A percentile compares a stretch with the other conserved stretches of the same genome.
phyloP scores from a whole-genome alignment of 495 filamentous ascomycete genomes.

The Annulohypoxylon maeteangense region DNA sequence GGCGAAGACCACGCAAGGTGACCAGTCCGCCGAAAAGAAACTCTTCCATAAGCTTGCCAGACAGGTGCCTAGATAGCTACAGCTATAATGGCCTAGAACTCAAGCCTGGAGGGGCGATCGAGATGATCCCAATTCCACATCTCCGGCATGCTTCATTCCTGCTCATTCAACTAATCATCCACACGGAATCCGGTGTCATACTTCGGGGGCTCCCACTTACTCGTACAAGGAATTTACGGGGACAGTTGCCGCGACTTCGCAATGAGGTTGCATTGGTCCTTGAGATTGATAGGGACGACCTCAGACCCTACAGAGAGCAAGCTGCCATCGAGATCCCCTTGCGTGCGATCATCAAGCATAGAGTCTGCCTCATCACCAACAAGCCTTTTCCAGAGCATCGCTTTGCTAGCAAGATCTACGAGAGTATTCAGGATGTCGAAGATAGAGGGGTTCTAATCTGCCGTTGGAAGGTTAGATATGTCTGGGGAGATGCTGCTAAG shows the following conservation, averaged over 20 bases:
- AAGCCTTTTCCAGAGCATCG: slow-evolving; percentile 54
- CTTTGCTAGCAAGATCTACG: slow-evolving; percentile 41
- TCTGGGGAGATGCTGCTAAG: slow-evolving; percentile 37
- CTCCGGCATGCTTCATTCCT: slow-evolving; percentile 52
- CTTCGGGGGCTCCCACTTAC: slow-evolving; percentile 57
- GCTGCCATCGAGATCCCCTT: slow-evolving; percentile 57
- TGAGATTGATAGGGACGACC: slow-evolving; percentile 57
- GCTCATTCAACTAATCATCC: slow-evolving; percentile 53
- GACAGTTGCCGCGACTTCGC: slow-evolving; percentile 52
- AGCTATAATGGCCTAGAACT: slow-evolving; percentile 37
- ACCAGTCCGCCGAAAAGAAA: slow-evolving; percentile 24
- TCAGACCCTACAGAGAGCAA: slow-evolving; percentile 52
- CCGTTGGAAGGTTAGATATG: slow-evolving; percentile 46
- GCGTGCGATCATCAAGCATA: slow-evolving; percentile 44
- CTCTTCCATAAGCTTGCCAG: neutral
- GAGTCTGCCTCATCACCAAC: slow-evolving; percentile 65
- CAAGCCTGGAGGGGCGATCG: slow-evolving; percentile 47
- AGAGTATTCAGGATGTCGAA: slow-evolving; percentile 39
- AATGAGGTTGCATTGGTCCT: slow-evolving; percentile 68
- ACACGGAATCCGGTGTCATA: slow-evolving; percentile 38
- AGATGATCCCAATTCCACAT: slow-evolving; percentile 42
- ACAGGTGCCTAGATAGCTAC: slow-evolving; percentile 28
- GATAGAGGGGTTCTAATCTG: slow-evolving; percentile 53
- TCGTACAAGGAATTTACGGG: slow-evolving; percentile 52
- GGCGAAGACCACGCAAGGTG: slow-evolving; percentile 6